phyloP scores from a whole-genome alignment of 768 basidiomycete genomes.

The Mycena rebaudengoi region DNA sequence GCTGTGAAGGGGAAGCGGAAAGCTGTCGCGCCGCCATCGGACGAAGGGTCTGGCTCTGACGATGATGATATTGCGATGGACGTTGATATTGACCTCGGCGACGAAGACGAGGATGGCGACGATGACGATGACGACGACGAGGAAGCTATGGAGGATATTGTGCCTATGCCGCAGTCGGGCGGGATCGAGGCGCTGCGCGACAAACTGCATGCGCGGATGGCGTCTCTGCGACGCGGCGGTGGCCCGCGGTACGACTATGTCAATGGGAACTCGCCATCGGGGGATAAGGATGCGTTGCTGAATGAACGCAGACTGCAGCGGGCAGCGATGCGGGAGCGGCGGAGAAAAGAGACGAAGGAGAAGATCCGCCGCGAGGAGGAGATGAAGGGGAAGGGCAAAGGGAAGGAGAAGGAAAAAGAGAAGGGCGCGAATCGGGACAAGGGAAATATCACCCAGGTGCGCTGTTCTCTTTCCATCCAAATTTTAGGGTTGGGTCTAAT shows the following conservation, averaged over 20 bases:
- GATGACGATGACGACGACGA: conserved; percentile 40
- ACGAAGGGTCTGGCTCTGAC: conserved; percentile 38
- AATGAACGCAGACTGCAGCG: conserved; percentile 81
- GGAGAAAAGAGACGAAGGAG: conserved; percentile 88
- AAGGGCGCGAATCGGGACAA: conserved; percentile 47
- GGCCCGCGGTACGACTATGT: conserved; percentile 31
- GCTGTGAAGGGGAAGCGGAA: conserved; percentile 59
- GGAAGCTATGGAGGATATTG: conserved; percentile 42
- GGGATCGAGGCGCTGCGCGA: conserved; percentile 72
- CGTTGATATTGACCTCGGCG: conserved; percentile 50
- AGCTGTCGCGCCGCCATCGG: conserved; percentile 40
- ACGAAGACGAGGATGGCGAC: conserved; percentile 44
- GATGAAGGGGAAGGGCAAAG: conserved; percentile 56
- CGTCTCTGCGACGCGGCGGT: conserved; percentile 63
- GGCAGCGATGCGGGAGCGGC: conserved; percentile 83
- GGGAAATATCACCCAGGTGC: conserved; percentile 63
- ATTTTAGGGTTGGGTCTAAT: not conserved
- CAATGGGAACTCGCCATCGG: conserved; percentile 49
- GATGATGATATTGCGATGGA: conserved; percentile 43
- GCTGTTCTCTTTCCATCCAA: conserved; percentile 20
- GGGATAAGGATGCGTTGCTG: conserved; percentile 81
- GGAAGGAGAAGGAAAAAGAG: conserved; percentile 49
- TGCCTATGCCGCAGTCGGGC: conserved; percentile 71
- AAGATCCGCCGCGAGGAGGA: conserved; percentile 77
- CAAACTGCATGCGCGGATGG: conserved; percentile 81